A percentile compares a stretch with the other conserved stretches of the same genome.
Conservation (phyloP, 176 grass and related monocot genomes). For the Hordeum vulgare region DNA sequence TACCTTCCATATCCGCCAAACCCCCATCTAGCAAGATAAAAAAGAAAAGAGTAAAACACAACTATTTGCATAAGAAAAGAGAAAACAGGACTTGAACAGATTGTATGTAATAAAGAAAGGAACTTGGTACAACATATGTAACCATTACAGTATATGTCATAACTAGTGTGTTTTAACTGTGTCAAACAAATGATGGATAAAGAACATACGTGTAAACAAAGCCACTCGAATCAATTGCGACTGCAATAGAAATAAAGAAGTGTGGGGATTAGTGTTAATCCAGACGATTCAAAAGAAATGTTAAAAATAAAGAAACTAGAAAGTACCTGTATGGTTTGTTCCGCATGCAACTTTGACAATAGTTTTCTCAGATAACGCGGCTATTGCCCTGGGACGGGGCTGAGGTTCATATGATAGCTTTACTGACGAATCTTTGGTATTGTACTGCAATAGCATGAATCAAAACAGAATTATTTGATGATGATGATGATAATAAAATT, state of each 20-base stretch:
- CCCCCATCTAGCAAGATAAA: slow-evolving; percentile 73
- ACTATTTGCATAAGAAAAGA: neutral
- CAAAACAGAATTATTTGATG: slow-evolving; percentile 12
- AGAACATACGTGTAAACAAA: slow-evolving; percentile 98
- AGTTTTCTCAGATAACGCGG: slow-evolving; percentile 80
- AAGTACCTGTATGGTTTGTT: slow-evolving; percentile 96
- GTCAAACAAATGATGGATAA: slow-evolving; percentile 7
- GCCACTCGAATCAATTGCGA: slow-evolving; percentile 94
- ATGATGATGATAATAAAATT: neutral
- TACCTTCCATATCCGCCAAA: slow-evolving; percentile 99
- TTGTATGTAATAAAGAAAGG: neutral
- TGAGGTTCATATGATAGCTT: slow-evolving; percentile 91
- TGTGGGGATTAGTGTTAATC: slow-evolving; percentile 15
- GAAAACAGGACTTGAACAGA: slow-evolving; percentile 5
- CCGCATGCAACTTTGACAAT: slow-evolving; percentile 90
- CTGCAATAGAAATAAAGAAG: slow-evolving; percentile 43
- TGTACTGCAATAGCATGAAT: slow-evolving; percentile 65
- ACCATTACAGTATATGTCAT: neutral
- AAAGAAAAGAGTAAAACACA: neutral
- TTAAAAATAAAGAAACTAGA: neutral
- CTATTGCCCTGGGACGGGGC: slow-evolving; percentile 64
- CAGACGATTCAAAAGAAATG: neutral
- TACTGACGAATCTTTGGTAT: slow-evolving; percentile 83
- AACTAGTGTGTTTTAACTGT: neutral
- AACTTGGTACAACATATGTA: slow-evolving; percentile 23